phyloP scores from a whole-genome alignment of 352 stramenopile species.

The Globisporangium ultimum region DNA sequence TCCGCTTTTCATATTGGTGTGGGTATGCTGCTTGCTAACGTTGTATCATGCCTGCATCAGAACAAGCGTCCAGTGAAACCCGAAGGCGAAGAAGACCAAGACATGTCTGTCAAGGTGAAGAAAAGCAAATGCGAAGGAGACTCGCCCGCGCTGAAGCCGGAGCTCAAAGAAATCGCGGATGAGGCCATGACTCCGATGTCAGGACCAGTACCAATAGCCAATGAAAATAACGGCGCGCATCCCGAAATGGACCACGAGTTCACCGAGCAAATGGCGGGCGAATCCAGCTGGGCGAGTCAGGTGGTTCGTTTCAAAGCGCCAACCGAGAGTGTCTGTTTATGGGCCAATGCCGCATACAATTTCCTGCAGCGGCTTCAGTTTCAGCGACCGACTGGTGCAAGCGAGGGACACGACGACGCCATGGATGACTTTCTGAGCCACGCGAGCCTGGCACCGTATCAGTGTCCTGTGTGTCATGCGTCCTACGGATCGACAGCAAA shows the following conservation, averaged over 20 bases:
- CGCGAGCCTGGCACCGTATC: conserved; percentile 27
- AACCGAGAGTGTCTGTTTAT: conserved; percentile 51
- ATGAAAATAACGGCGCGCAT: conserved; percentile 3
- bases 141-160: neutral
- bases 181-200: neutral
- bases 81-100: conserved; percentile 30
- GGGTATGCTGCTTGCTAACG: neutral
- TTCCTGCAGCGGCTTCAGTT: conserved; percentile 68
- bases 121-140: conserved; percentile 32
- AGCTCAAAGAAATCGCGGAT: neutral
- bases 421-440: conserved; percentile 39
- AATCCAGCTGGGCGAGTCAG: conserved; percentile 24
- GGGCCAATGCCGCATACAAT: conserved; percentile 74
- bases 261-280: conserved; percentile 19
- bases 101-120: conserved; percentile 32
- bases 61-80: conserved; percentile 65
- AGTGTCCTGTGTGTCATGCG: conserved; percentile 47
- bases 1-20: neutral
- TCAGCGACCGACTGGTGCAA: conserved; percentile 25
- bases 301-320: conserved; percentile 45
- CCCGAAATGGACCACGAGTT: conserved; percentile 28
- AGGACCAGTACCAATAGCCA: conserved; percentile 5
- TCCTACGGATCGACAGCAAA: conserved; percentile 37
- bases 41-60: conserved; percentile 14
- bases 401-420: conserved; percentile 23